phyloP scores from a whole-genome alignment of 176 grass and related monocot species.

The Dendrocalamus sinicus region DNA sequence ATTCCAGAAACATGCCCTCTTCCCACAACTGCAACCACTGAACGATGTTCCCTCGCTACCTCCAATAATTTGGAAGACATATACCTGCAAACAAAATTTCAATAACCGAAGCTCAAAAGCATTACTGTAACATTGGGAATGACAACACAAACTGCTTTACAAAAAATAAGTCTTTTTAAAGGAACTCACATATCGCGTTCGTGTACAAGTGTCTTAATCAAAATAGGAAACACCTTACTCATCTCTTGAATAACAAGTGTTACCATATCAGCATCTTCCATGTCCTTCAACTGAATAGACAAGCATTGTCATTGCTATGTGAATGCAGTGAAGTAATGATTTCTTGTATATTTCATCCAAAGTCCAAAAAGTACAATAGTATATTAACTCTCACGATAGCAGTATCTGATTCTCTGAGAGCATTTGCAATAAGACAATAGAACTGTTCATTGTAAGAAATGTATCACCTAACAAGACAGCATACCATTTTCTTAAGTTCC shows the following conservation, averaged over 20 bases:
- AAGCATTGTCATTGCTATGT: neutral
- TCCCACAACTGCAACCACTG: slow-evolving; percentile 90
- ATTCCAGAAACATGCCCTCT: slow-evolving; percentile 94
- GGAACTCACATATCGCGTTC: slow-evolving; percentile 85
- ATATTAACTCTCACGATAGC: neutral
- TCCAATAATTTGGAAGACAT: slow-evolving; percentile 81
- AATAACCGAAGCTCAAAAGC: slow-evolving; percentile 4
- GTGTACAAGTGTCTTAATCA: slow-evolving; percentile 86
- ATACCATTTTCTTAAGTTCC: slow-evolving; percentile 89
- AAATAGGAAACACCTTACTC: slow-evolving; percentile 89
- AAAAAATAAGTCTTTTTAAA: slow-evolving; percentile 21
- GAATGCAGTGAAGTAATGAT: neutral
- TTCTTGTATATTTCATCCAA: slow-evolving; percentile 13
- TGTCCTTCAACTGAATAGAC: slow-evolving; percentile 83
- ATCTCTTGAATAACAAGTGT: slow-evolving; percentile 95
- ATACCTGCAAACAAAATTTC: slow-evolving; percentile 62
- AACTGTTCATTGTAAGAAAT: slow-evolving; percentile 24
- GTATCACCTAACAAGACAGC: slow-evolving; percentile 27
- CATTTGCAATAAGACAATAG: neutral
- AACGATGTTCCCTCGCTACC: slow-evolving; percentile 80
- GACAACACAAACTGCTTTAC: neutral
- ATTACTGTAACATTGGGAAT: neutral
- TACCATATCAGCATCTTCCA: slow-evolving; percentile 93
- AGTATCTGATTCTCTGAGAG: neutral
- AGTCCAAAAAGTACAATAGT: neutral